A percentile compares a stretch with the other conserved stretches of the same genome.
These are phyloP conservation scores for Monilinia fructicola DNA, from an alignment of 2,329 filamentous ascomycete genomes.

Conservation along the genomic window DNA sequence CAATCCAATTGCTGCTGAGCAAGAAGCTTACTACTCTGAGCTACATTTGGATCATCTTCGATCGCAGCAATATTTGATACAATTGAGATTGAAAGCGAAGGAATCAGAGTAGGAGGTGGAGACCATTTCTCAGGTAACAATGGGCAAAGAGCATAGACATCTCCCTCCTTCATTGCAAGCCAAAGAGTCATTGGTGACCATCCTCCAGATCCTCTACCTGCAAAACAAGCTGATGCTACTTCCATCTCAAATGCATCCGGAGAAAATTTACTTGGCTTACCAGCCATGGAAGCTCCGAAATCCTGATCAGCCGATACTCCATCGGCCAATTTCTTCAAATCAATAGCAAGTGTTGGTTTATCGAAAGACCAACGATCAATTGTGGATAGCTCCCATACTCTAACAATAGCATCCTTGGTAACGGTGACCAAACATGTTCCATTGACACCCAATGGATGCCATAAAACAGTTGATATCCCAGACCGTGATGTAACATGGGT, in stretches of 20 bases:
- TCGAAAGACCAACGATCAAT: conserved; percentile 86
- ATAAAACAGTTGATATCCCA: conserved; percentile 76
- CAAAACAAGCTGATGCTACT: conserved; percentile 84
- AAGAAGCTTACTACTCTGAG: conserved; percentile 54
- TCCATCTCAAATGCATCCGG: conserved; percentile 92
- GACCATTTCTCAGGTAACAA: conserved; percentile 86
- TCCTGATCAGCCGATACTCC: conserved; percentile 80
- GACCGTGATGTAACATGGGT: conserved; percentile 86
- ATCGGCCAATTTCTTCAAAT: conserved; percentile 85
- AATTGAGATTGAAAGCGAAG: conserved; percentile 79
- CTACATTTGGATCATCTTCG: conserved; percentile 57
- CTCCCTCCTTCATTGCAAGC: conserved; percentile 92
- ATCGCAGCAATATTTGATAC: conserved; percentile 68
- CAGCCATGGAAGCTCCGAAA: conserved; percentile 71
- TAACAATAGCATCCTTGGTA: conserved; percentile 82
- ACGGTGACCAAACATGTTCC: conserved; percentile 83
- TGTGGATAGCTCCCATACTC: conserved; percentile 87
- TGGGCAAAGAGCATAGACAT: conserved; percentile 90
- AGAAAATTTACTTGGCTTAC: conserved; percentile 78
- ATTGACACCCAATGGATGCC: conserved; percentile 87
- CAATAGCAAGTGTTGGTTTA: conserved; percentile 76
- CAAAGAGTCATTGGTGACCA: conserved; percentile 97
- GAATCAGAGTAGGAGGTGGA: conserved; percentile 71
- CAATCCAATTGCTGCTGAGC: conserved; percentile 65
- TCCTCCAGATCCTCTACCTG: conserved; percentile 64